Percentiles rank a stretch among this genome's conserved stretches.
These are phyloP conservation scores for Leptomonas pyrrhocoris DNA, from an alignment of 208 protist species.

Conservation along the genomic window DNA sequence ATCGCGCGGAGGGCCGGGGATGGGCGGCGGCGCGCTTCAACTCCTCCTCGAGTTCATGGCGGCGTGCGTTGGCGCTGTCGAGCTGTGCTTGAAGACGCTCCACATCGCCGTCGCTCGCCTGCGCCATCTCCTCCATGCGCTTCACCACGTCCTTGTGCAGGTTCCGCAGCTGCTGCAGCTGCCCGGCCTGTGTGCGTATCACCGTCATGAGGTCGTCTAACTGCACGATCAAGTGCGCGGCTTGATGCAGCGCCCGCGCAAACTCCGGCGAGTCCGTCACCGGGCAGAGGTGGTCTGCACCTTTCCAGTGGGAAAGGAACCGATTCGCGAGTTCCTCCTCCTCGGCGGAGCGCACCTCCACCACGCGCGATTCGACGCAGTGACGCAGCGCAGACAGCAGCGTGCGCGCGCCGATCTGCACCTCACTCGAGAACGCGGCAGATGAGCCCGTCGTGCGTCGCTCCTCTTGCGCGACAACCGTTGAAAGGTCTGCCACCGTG, in stretches of 20 bases:
- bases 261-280: conserved; percentile 50
- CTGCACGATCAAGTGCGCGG: conserved; percentile 50
- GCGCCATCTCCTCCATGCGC: conserved; percentile 15
- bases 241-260: conserved; percentile 44
- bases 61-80: conserved; percentile 19
- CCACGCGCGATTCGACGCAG: conserved; percentile 43
- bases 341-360: conserved; percentile 37
- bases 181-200: conserved; percentile 45
- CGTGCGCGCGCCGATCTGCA: conserved; percentile 48
- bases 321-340: conserved; percentile 29
- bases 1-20: background rate
- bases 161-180: conserved; percentile 46
- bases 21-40: conserved; percentile 14
- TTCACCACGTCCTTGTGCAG: conserved; percentile 32
- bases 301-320: conserved; percentile 36
- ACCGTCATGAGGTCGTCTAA: conserved; percentile 52
- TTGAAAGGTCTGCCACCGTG: conserved; percentile 35
- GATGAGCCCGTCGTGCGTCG: background rate
- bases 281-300: conserved; percentile 40
- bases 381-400: conserved; percentile 49
- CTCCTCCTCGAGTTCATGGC: conserved; percentile 35
- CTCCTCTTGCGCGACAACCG: conserved; percentile 31
- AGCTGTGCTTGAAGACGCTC: conserved; percentile 15
- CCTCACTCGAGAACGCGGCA: conserved; percentile 47
- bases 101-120: background rate